Conservation (phyloP, 257 asterid species). For the Nicotiana tomentosiformis region DNA sequence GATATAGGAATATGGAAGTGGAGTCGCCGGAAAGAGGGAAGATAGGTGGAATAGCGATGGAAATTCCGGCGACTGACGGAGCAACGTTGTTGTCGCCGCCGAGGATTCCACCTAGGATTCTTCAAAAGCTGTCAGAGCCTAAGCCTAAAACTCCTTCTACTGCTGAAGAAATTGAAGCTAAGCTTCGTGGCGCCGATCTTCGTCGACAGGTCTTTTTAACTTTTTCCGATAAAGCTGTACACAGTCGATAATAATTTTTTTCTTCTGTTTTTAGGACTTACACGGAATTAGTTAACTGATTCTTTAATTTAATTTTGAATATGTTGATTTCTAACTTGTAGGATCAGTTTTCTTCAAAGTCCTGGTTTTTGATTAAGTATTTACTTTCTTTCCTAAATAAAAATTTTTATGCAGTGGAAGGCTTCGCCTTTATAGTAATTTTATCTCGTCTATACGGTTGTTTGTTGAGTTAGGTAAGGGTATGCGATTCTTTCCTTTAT, state of each 20-base stretch:
- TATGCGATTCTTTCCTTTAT: constrained; percentile 8
- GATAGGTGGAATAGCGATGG: constrained; percentile 58
- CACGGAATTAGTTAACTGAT: background rate
- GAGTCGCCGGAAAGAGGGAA: constrained; percentile 68
- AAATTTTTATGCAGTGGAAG: background rate
- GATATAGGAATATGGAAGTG: constrained; percentile 29
- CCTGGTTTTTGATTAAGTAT: background rate
- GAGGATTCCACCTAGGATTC: constrained; percentile 71
- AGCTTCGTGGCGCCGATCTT: constrained; percentile 81
- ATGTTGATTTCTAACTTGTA: background rate
- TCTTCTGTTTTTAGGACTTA: background rate
- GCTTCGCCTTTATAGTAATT: background rate
- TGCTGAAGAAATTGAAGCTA: constrained; percentile 79
- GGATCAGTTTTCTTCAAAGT: background rate
- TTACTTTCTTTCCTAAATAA: background rate
- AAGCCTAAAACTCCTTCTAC: constrained; percentile 58
- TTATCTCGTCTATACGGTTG: background rate
- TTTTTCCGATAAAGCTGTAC: background rate
- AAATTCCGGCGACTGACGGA: constrained; percentile 71
- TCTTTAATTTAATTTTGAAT: background rate
- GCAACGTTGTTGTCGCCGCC: constrained; percentile 70
- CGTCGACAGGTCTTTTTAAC: constrained; percentile 66
- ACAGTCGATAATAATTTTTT: background rate
- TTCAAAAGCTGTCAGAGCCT: constrained; percentile 68
- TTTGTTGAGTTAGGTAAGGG: constrained; percentile 18